Evolutionary conservation across 2,329 filamentous ascomycete genomes (phyloP).

Genomic region (Tympanopsis confertula): DNA sequence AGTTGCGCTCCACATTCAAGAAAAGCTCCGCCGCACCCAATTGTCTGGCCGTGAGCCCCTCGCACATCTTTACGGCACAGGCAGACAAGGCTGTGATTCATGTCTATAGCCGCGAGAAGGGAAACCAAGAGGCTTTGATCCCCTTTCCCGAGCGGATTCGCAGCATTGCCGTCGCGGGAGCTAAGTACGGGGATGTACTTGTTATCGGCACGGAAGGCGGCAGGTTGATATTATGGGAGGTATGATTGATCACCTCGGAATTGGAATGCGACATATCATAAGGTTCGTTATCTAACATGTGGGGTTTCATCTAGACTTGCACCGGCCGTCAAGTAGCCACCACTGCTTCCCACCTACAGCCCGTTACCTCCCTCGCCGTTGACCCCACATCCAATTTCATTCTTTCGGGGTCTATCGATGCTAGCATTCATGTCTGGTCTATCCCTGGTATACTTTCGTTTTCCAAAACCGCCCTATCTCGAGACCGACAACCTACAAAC

Average conservation of each 20-base stretch:
- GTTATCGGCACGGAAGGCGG: constrained; percentile 49
- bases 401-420: constrained; percentile 22
- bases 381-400: constrained; percentile 33
- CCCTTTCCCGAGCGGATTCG: constrained; percentile 51
- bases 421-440: constrained; percentile 52
- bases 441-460: constrained; percentile 32
- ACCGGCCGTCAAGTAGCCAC: constrained; percentile 1
- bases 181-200: constrained; percentile 27
- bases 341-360: background rate
- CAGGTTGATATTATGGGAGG: constrained; percentile 52
- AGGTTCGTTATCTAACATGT: constrained; percentile 1
- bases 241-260: constrained; percentile 15
- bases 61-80: constrained; percentile 53
- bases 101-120: constrained; percentile 49
- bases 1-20: constrained; percentile 46
- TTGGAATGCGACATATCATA: background rate
- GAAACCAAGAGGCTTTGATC: constrained; percentile 49
- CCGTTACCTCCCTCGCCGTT: constrained; percentile 43
- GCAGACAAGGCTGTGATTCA: constrained; percentile 52
- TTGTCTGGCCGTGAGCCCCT: constrained; percentile 44
- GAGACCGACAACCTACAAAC: constrained; percentile 13
- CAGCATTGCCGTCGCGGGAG: constrained; percentile 41
- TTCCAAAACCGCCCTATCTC: background rate
- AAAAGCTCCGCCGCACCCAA: constrained; percentile 47
- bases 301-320: background rate